phyloP scores from a whole-genome alignment of 2,329 filamentous ascomycete genomes.

The Alternaria angustiovoidea region DNA sequence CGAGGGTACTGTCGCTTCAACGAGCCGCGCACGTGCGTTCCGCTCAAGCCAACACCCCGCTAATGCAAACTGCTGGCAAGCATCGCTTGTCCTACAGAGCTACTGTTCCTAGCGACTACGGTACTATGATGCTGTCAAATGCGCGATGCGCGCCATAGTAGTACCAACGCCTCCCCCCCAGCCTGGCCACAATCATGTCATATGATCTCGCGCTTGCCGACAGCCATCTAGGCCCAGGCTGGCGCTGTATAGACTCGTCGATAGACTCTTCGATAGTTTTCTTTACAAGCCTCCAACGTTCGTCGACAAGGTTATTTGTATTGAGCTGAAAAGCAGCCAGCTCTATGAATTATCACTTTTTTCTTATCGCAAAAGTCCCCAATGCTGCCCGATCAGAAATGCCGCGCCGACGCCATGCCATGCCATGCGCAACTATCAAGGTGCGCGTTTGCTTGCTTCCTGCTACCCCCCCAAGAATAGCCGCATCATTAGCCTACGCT shows the following conservation, averaged over 20 bases:
- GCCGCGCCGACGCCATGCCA: slow-evolving; percentile 32
- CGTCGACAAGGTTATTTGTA: background rate
- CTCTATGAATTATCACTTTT: background rate
- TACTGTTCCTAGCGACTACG: background rate
- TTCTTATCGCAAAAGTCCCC: slow-evolving; percentile 3
- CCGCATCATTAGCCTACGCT: slow-evolving; percentile 25
- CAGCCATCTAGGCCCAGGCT: slow-evolving; percentile 1
- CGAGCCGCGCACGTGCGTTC: slow-evolving; percentile 15
- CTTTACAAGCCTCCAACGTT: background rate
- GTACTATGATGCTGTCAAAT: slow-evolving; percentile 10
- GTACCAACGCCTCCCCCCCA: slow-evolving; percentile 1
- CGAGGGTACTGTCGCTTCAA: background rate
- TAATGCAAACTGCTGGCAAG: slow-evolving; percentile 21
- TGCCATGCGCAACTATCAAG: slow-evolving; percentile 24
- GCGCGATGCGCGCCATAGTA: slow-evolving; percentile 7
- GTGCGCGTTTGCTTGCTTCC: slow-evolving; percentile 11
- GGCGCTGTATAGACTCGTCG: background rate
- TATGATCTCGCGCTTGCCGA: slow-evolving; percentile 5
- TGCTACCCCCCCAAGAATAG: slow-evolving; percentile 2
- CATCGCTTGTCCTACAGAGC: slow-evolving; percentile 9
- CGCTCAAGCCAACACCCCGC: slow-evolving; percentile 9
- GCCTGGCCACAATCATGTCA: slow-evolving; percentile 5
- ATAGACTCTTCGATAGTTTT: slow-evolving; percentile 5
- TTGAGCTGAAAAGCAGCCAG: background rate
- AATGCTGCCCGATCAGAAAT: slow-evolving; percentile 15